Evolutionary conservation across 345 rosid genomes (phyloP).

Genomic region (Jatropha curcas): DNA sequence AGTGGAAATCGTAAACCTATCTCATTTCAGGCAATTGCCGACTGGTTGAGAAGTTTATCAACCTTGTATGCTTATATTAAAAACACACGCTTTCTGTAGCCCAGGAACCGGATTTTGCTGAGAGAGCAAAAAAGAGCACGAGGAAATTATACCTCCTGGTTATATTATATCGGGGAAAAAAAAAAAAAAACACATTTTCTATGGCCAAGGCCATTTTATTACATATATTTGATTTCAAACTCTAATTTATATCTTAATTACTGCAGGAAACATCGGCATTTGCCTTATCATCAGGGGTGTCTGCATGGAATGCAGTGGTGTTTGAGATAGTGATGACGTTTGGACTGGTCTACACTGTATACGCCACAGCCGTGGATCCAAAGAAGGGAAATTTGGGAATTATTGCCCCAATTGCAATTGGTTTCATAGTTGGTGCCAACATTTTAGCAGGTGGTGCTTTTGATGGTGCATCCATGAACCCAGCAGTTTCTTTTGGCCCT

Average conservation of each 20-base stretch:
- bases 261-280: constrained; percentile 43
- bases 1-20: too few relatives aligned
- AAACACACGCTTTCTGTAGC: too few relatives aligned
- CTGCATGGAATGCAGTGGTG: constrained; percentile 20
- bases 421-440: constrained; percentile 46
- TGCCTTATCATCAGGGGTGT: constrained; percentile 28
- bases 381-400: constrained; percentile 30
- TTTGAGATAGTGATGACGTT: constrained; percentile 32
- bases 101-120: too few relatives aligned
- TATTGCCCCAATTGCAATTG: constrained; percentile 40
- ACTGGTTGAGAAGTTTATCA: too few relatives aligned
- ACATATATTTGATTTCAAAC: not conserved
- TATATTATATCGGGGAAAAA: too few relatives aligned
- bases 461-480: constrained; percentile 39
- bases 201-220: too few relatives aligned
- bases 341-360: constrained; percentile 29
- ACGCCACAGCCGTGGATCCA: constrained; percentile 31
- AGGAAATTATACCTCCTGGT: too few relatives aligned
- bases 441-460: constrained; percentile 45
- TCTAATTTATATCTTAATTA: not conserved
- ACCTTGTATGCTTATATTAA: too few relatives aligned
- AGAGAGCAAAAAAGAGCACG: too few relatives aligned
- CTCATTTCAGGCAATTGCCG: too few relatives aligned
- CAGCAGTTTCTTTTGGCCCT: constrained; percentile 25
- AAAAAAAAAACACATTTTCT: too few relatives aligned